phyloP scores from a whole-genome alignment of 495 filamentous ascomycete genomes.

The Penicillium crystallinum region DNA sequence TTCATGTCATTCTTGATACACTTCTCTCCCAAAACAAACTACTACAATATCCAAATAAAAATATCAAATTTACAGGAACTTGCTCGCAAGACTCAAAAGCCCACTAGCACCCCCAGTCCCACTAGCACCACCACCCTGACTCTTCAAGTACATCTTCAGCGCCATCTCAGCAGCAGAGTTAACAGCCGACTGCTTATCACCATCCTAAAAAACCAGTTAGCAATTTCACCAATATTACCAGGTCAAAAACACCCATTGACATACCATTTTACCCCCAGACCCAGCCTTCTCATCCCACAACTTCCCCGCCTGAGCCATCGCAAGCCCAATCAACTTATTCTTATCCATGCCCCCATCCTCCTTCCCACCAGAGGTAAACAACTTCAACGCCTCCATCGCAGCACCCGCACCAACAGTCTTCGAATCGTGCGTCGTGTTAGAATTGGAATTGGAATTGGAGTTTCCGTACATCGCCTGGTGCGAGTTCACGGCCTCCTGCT shows the following conservation, averaged over 20 bases:
- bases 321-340: slow-evolving; percentile 60
- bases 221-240: neutral
- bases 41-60: neutral
- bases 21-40: neutral
- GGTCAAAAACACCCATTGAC: slow-evolving; percentile 18
- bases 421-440: slow-evolving; percentile 26
- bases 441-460: slow-evolving; percentile 13
- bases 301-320: slow-evolving; percentile 63
- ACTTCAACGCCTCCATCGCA: slow-evolving; percentile 65
- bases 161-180: slow-evolving; percentile 59
- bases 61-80: slow-evolving; percentile 33
- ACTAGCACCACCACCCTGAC: slow-evolving; percentile 43
- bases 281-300: slow-evolving; percentile 55
- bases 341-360: slow-evolving; percentile 39
- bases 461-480: slow-evolving; percentile 53
- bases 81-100: slow-evolving; percentile 55
- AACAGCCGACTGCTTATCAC: slow-evolving; percentile 58
- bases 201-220: slow-evolving; percentile 29
- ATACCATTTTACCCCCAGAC: slow-evolving; percentile 44
- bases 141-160: slow-evolving; percentile 65
- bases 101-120: slow-evolving; percentile 44
- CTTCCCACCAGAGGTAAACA: slow-evolving; percentile 46
- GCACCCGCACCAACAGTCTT: slow-evolving; percentile 53
- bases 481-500: slow-evolving; percentile 47
- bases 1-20: slow-evolving; percentile 1